A percentile compares a stretch with the other conserved stretches of the same genome.
Conservation (phyloP, 2,329 filamentous ascomycete genomes). For the Aphanocladium album region DNA sequence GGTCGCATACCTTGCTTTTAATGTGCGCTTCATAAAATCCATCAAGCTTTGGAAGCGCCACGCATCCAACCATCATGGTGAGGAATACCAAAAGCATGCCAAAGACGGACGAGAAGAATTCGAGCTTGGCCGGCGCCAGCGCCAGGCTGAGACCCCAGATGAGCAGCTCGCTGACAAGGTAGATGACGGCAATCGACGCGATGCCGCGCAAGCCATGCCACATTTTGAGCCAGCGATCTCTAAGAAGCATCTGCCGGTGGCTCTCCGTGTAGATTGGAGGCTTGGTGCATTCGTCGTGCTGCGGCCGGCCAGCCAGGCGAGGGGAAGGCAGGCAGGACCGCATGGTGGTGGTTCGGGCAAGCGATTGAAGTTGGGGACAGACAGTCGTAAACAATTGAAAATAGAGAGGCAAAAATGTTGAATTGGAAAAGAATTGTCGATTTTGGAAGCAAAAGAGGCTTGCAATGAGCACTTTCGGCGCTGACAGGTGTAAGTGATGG, state of each 20-base stretch:
- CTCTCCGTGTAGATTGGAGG: background rate
- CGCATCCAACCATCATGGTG: slow-evolving; percentile 26
- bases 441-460: background rate
- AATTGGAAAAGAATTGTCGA: background rate
- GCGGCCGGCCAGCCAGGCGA: background rate
- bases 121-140: slow-evolving; percentile 27
- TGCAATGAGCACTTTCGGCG: background rate
- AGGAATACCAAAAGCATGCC: slow-evolving; percentile 40
- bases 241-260: fast-evolving
- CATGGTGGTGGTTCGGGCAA: background rate
- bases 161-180: slow-evolving; percentile 38
- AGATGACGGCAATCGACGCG: slow-evolving; percentile 31
- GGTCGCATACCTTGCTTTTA: slow-evolving; percentile 28
- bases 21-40: slow-evolving; percentile 26
- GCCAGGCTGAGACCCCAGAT: slow-evolving; percentile 39
- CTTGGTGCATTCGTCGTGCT: background rate
- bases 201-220: slow-evolving; percentile 19
- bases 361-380: background rate
- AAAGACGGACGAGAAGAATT: slow-evolving; percentile 44
- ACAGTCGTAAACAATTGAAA: too few relatives aligned
- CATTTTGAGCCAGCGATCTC: background rate
- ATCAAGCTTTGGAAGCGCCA: slow-evolving; percentile 19
- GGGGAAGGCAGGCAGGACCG: background rate
- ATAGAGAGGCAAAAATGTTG: background rate
- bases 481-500: background rate